A percentile compares a stretch with the other conserved stretches of the same genome.
phyloP scores from a whole-genome alignment of 768 basidiomycete species.

The Leccinum pellstonianum region DNA sequence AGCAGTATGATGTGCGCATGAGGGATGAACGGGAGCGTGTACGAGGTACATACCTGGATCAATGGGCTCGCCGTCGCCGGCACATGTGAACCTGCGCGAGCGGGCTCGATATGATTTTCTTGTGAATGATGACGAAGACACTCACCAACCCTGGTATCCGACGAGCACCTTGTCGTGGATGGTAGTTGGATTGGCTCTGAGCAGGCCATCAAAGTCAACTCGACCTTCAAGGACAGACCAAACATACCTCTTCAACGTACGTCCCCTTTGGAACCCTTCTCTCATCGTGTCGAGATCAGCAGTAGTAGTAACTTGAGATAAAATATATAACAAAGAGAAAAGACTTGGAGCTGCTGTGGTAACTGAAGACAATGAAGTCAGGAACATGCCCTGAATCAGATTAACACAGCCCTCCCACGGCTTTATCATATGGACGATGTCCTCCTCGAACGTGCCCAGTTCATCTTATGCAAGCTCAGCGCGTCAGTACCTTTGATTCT shows the following conservation, averaged over 20 bases:
- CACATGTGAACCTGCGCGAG: conserved; percentile 63
- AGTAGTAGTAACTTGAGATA: no score
- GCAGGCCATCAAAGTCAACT: not conserved
- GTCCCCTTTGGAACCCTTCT: not conserved
- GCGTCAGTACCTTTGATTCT: conserved; percentile 30
- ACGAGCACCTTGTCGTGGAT: conserved; percentile 84
- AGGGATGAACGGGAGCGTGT: not conserved
- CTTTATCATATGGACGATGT: conserved; percentile 42
- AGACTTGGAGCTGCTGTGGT: not conserved
- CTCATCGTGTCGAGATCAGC: not conserved
- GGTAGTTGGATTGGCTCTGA: conserved; percentile 65
- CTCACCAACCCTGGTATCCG: conserved; percentile 86
- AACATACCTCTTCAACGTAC: not conserved
- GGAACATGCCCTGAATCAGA: no score
- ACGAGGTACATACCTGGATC: conserved; percentile 44
- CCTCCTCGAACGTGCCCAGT: conserved; percentile 33
- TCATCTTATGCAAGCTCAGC: conserved; percentile 37
- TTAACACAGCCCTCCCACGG: not conserved
- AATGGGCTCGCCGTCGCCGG: conserved; percentile 66
- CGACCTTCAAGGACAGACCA: not conserved
- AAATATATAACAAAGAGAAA: not conserved
- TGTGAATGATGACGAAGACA: not conserved
- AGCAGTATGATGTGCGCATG: not conserved
- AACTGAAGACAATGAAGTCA: not conserved
- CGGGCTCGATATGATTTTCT: not conserved